Percentiles rank a stretch among this genome's conserved stretches.
Conservation (phyloP, 2,329 filamentous ascomycete genomes). For the Trichoderma koningii region DNA sequence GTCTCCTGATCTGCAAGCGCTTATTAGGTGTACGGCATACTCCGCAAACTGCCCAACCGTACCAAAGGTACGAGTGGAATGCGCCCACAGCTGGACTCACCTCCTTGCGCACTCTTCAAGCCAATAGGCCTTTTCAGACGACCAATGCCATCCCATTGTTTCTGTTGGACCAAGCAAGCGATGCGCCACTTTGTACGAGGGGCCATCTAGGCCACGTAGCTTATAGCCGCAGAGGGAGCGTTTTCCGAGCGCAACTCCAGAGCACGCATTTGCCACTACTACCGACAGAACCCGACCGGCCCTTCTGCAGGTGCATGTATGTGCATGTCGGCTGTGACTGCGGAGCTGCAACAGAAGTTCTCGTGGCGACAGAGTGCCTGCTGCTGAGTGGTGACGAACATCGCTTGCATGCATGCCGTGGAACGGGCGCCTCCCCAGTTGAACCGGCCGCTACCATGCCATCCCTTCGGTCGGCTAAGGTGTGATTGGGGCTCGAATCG, state of each 20-base stretch:
- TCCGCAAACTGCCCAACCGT: too few relatives aligned
- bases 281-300: not conserved
- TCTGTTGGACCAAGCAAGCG: constrained; percentile 11
- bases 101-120: constrained; percentile 4
- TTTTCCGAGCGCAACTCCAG: not conserved
- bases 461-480: constrained; percentile 8
- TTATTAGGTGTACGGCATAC: too few relatives aligned
- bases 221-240: constrained; percentile 4
- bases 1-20: not conserved
- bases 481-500: constrained; percentile 3
- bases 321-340: not conserved
- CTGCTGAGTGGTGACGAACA: constrained; percentile 20
- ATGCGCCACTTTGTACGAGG: not conserved
- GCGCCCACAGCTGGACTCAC: not conserved
- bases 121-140: not conserved
- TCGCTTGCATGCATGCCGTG: constrained; percentile 22
- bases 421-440: constrained; percentile 19
- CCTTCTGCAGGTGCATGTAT: not conserved
- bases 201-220: not conserved
- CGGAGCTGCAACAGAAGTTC: not conserved
- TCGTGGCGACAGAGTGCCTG: constrained; percentile 8
- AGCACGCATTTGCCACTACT: not conserved
- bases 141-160: not conserved
- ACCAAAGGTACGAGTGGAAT: too few relatives aligned
- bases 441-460: constrained; percentile 10